Evolutionary conservation across 139 green algal genomes (phyloP).

Genomic region (Tetradesmus lagerheimii): DNA sequence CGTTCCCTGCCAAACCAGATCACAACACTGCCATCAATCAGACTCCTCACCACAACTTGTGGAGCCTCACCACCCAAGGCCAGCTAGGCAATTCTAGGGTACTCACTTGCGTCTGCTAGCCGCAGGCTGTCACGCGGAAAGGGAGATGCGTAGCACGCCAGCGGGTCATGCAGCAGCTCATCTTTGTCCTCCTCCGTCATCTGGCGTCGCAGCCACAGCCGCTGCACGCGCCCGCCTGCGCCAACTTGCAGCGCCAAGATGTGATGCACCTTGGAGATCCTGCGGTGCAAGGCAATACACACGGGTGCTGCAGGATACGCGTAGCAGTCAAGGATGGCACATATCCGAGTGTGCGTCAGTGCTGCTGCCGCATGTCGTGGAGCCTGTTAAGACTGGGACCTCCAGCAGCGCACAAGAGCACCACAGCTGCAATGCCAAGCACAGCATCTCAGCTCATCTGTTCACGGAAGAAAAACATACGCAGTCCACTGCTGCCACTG

Average conservation of each 20-base stretch:
- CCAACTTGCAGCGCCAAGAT: conserved; percentile 32
- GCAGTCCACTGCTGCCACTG: no score
- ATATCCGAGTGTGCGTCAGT: background rate
- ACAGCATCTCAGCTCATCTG: no score
- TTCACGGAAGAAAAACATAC: no score
- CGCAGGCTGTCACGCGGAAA: conserved; percentile 31
- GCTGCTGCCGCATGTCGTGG: background rate
- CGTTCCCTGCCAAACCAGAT: no score
- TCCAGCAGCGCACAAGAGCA: background rate
- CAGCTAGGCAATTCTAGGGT: no score
- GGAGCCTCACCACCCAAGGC: no score
- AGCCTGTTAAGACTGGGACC: no score
- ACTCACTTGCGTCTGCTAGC: conserved; percentile 12
- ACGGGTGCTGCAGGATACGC: no score
- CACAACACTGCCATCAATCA: no score
- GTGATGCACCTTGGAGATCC: conserved; percentile 45
- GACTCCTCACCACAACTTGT: no score
- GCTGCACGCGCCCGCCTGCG: background rate
- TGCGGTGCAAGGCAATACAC: conserved; percentile 1
- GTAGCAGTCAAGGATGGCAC: background rate
- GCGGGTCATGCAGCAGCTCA: conserved; percentile 42
- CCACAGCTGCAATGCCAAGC: background rate
- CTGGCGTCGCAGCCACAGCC: conserved; percentile 46
- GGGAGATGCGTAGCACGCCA: conserved; percentile 35
- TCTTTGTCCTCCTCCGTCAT: conserved; percentile 51